A percentile compares a stretch with the other conserved stretches of the same genome.
These are phyloP conservation scores for Septoria petroselini DNA, from an alignment of 2,329 filamentous ascomycete species.

Conservation along the genomic window DNA sequence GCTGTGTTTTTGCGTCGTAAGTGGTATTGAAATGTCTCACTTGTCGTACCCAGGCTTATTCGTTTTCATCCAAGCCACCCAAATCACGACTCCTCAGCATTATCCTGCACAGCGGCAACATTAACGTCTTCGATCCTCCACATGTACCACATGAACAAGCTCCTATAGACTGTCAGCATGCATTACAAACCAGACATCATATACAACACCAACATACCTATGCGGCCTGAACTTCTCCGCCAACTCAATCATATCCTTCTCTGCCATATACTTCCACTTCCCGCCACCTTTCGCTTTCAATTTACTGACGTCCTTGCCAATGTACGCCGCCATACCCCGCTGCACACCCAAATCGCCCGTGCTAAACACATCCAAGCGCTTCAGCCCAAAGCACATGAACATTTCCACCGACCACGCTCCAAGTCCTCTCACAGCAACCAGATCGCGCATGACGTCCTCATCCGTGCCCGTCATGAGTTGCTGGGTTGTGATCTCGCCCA, in stretches of 20 bases:
- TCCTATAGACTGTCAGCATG: conserved; percentile 49
- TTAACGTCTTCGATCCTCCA: conserved; percentile 55
- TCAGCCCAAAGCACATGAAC: conserved; percentile 95
- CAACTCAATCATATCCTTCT: conserved; percentile 84
- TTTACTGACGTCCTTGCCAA: conserved; percentile 77
- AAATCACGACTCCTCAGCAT: conserved; percentile 10
- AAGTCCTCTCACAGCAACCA: conserved; percentile 82
- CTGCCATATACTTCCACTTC: conserved; percentile 98
- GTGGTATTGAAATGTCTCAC: no score
- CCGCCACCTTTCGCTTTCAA: conserved; percentile 74
- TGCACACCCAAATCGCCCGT: conserved; percentile 92
- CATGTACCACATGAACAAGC: conserved; percentile 98
- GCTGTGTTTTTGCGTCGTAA: no score
- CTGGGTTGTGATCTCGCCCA: conserved; percentile 69
- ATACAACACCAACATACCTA: conserved; percentile 51
- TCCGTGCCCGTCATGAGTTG: conserved; percentile 77
- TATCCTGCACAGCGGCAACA: conserved; percentile 25
- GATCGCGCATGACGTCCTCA: conserved; percentile 76
- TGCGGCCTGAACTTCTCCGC: conserved; percentile 81
- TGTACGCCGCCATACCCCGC: conserved; percentile 85
- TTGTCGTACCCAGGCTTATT: no score
- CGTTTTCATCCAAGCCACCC: no score
- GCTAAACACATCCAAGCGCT: conserved; percentile 89
- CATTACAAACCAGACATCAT: conserved; percentile 1
- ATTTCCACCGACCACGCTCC: conserved; percentile 94